phyloP scores from a whole-genome alignment of 2,329 filamentous ascomycete species.

The Beauveria bassiana region DNA sequence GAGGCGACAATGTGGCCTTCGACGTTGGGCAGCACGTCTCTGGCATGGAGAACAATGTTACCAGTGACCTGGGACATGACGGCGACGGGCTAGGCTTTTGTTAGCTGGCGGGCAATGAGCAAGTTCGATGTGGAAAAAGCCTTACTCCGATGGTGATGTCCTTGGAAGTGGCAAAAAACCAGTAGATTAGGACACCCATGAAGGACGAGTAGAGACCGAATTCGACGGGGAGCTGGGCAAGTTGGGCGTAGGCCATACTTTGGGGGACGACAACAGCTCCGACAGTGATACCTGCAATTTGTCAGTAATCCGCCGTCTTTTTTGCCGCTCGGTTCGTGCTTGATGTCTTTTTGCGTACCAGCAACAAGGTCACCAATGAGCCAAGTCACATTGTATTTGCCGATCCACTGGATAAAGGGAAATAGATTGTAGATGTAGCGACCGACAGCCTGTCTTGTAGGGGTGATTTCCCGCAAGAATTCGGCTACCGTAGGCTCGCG shows the following conservation, averaged over 20 bases:
- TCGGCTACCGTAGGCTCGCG: constrained; percentile 35
- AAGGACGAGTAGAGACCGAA: constrained; percentile 67
- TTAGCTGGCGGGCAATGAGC: constrained; percentile 8
- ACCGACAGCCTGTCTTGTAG: constrained; percentile 22
- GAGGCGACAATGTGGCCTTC: constrained; percentile 37
- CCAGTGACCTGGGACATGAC: constrained; percentile 47
- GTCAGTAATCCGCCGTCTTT: constrained; percentile 2
- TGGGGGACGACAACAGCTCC: constrained; percentile 47
- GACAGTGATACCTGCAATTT: constrained; percentile 16
- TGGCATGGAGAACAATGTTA: constrained; percentile 36
- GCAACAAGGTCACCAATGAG: constrained; percentile 39
- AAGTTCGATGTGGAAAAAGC: background rate
- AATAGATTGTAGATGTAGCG: constrained; percentile 36
- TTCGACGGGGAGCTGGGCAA: constrained; percentile 40
- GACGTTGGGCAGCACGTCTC: constrained; percentile 30
- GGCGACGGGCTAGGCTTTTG: constrained; percentile 37
- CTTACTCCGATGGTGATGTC: constrained; percentile 76
- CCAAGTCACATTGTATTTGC: constrained; percentile 42
- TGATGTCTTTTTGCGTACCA: constrained; percentile 19
- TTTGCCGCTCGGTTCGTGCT: background rate
- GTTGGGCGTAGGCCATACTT: constrained; percentile 44
- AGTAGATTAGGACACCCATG: constrained; percentile 90
- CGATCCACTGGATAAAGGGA: constrained; percentile 42
- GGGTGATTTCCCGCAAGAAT: constrained; percentile 31
- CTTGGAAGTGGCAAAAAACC: constrained; percentile 97